These are phyloP conservation scores for Dendrothele bispora DNA, from an alignment of 768 basidiomycete species.

Conservation along the genomic window DNA sequence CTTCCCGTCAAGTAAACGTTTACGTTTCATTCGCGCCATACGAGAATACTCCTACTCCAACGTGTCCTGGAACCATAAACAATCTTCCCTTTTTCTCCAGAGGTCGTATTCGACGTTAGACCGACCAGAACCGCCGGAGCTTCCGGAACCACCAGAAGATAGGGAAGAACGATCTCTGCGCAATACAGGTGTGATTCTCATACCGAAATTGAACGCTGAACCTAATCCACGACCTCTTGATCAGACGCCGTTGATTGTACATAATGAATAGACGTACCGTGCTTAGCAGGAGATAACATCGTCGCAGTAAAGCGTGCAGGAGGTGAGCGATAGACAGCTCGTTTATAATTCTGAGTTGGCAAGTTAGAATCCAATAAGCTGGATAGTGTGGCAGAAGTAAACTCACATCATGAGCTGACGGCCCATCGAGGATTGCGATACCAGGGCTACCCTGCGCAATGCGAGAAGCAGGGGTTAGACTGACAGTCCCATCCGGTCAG, in stretches of 20 bases:
- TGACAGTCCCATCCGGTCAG: no score
- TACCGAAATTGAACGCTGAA: slow-evolving; percentile 55
- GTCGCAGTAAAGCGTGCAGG: slow-evolving; percentile 62
- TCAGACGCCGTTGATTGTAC: background rate
- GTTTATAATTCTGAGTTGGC: slow-evolving; percentile 63
- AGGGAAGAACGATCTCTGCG: slow-evolving; percentile 33
- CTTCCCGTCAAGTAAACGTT: slow-evolving; percentile 67
- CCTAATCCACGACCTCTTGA: slow-evolving; percentile 31
- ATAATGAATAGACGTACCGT: slow-evolving; percentile 34
- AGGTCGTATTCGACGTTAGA: slow-evolving; percentile 61
- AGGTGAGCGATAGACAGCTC: slow-evolving; percentile 58
- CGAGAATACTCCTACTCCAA: slow-evolving; percentile 66
- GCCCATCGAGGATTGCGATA: no score
- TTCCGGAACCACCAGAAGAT: slow-evolving; percentile 32
- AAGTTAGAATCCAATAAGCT: no score
- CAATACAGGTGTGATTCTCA: slow-evolving; percentile 53
- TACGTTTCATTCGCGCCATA: slow-evolving; percentile 66
- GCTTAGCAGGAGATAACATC: slow-evolving; percentile 57
- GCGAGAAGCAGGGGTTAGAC: no score
- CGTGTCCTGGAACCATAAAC: slow-evolving; percentile 69
- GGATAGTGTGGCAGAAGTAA: no score
- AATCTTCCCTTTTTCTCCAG: slow-evolving; percentile 84
- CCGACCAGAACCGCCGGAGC: slow-evolving; percentile 18
- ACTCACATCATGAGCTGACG: no score
- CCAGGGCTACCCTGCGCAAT: no score